Conservation (phyloP, 805 yeast genomes). For the Wickerhamiella allomyrinae region DNA sequence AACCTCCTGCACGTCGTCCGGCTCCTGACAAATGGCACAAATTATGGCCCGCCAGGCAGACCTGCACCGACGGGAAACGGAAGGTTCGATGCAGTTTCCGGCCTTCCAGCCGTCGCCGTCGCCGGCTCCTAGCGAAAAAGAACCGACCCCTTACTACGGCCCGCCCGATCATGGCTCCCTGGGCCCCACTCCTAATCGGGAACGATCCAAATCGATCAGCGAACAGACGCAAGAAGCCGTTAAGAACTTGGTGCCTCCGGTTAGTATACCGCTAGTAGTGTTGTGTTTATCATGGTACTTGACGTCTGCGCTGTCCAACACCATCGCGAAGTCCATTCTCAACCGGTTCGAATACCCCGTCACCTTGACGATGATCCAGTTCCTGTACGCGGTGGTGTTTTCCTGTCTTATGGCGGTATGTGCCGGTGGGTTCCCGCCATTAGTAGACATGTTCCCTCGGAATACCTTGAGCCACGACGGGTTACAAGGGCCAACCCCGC, state of each 20-base stretch:
- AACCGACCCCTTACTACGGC: not conserved
- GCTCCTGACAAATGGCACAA: not conserved
- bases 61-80: not conserved
- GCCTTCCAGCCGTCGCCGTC: slow-evolving; percentile 6
- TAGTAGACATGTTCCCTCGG: slow-evolving; percentile 25
- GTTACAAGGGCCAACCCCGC: slow-evolving; percentile 18
- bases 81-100: slow-evolving; percentile 6
- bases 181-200: slow-evolving; percentile 5
- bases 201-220: slow-evolving; percentile 15
- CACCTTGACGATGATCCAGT: slow-evolving; percentile 82
- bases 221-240: slow-evolving; percentile 25
- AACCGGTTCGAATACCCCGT: slow-evolving; percentile 62
- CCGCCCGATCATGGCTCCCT: not conserved
- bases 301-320: slow-evolving; percentile 65
- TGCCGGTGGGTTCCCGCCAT: slow-evolving; percentile 23
- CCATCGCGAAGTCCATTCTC: slow-evolving; percentile 65
- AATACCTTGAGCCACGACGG: slow-evolving; percentile 20
- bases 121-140: slow-evolving; percentile 1
- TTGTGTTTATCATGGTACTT: slow-evolving; percentile 71
- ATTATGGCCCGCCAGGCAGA: not conserved
- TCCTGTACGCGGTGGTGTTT: slow-evolving; percentile 50
- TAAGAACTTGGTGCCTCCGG: slow-evolving; percentile 29
- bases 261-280: slow-evolving; percentile 31
- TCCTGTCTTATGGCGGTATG: slow-evolving; percentile 23
- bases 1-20: too few relatives aligned